Percentiles rank a stretch among this genome's conserved stretches.
Evolutionary conservation across 768 basidiomycete genomes (phyloP).

Genomic region (Leccinum uliginosum): DNA sequence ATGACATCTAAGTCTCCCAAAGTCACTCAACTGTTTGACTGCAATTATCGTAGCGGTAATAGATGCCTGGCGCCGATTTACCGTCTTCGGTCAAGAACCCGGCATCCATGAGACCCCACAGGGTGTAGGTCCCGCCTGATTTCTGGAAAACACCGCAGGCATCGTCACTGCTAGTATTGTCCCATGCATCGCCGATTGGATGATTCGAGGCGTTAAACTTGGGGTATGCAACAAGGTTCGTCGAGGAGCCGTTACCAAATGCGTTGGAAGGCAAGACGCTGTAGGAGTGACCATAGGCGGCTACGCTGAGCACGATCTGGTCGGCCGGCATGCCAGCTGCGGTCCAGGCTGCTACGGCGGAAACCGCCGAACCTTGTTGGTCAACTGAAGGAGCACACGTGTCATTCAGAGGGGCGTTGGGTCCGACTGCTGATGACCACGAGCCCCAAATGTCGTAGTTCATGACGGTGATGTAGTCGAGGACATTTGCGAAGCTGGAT

Average conservation of each 20-base stretch:
- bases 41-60: slow-evolving; percentile 58
- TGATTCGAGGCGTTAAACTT: slow-evolving; percentile 41
- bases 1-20: too few species aligned
- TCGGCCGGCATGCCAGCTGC: slow-evolving; percentile 65
- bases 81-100: slow-evolving; percentile 44
- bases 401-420: slow-evolving; percentile 80
- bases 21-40: slow-evolving; percentile 60
- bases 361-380: slow-evolving; percentile 69
- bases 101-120: slow-evolving; percentile 55
- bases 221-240: slow-evolving; percentile 44
- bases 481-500: slow-evolving; percentile 61
- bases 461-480: slow-evolving; percentile 66
- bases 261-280: slow-evolving; percentile 36
- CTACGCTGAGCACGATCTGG: slow-evolving; percentile 76
- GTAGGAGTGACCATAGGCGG: slow-evolving; percentile 80
- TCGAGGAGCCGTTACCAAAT: slow-evolving; percentile 30
- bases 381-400: slow-evolving; percentile 58
- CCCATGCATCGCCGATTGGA: slow-evolving; percentile 57
- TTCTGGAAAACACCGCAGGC: slow-evolving; percentile 47
- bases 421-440: slow-evolving; percentile 54
- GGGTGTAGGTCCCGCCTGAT: slow-evolving; percentile 52
- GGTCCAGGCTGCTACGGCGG: slow-evolving; percentile 69
- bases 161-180: slow-evolving; percentile 42
- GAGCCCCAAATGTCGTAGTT: slow-evolving; percentile 61
- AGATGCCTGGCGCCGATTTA: slow-evolving; percentile 40